Percentiles rank a stretch among this genome's conserved stretches.
Conservation (phyloP, 352 stramenopile species). For the Globisporangium megalacanthum region DNA sequence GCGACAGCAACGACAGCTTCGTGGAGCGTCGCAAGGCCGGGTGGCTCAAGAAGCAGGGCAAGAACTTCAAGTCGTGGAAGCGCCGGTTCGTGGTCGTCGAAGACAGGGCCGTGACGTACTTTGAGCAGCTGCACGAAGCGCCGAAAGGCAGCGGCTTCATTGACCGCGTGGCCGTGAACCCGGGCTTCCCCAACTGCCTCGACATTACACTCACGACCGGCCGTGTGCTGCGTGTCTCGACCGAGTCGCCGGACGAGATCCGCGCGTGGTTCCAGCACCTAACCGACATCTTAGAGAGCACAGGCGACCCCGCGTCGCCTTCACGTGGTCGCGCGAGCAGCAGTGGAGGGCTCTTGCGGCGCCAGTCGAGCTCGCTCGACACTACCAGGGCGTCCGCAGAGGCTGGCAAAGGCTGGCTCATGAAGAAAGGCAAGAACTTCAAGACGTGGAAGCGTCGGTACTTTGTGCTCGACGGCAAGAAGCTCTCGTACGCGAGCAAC, state of each 20-base stretch:
- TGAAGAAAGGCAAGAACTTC: constrained; percentile 61
- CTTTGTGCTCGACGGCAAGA: constrained; percentile 49
- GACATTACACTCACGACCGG: constrained; percentile 54
- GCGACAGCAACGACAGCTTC: background rate
- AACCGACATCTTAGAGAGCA: constrained; percentile 16
- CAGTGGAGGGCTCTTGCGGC: background rate
- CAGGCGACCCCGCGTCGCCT: constrained; percentile 1
- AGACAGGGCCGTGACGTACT: constrained; percentile 50
- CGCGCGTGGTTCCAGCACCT: constrained; percentile 52
- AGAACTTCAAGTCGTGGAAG: constrained; percentile 64
- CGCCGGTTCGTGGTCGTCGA: constrained; percentile 73
- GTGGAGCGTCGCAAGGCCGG: constrained; percentile 36
- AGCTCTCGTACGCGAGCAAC: constrained; percentile 50
- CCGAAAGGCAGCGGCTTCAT: constrained; percentile 57
- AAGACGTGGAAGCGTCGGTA: constrained; percentile 66
- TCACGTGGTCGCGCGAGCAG: too few relatives aligned
- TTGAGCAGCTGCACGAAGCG: constrained; percentile 45
- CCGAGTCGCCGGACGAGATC: constrained; percentile 61
- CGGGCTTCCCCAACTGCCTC: constrained; percentile 56
- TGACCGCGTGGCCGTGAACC: constrained; percentile 34
- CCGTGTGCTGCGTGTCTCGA: constrained; percentile 55
- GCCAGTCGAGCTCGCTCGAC: constrained; percentile 6
- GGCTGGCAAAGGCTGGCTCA: constrained; percentile 33
- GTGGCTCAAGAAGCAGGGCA: constrained; percentile 78
- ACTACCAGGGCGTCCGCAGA: constrained; percentile 9